Percentiles rank a stretch among this genome's conserved stretches.
Evolutionary conservation across 306 rosid genomes (phyloP).

Genomic region (Alnus rubra): DNA sequence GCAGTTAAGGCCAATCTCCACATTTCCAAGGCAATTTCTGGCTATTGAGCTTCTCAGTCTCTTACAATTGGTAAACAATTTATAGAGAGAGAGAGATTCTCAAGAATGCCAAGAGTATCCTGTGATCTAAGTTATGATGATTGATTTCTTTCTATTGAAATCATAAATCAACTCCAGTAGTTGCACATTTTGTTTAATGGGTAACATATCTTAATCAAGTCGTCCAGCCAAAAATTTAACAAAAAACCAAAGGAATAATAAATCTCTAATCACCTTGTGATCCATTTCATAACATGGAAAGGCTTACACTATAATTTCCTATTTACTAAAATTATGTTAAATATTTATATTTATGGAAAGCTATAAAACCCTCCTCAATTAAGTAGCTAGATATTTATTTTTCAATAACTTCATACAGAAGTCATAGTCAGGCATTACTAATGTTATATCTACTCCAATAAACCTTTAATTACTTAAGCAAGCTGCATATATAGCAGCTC

Average conservation of each 20-base stretch:
- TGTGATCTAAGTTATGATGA: background rate
- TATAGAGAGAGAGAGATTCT: background rate
- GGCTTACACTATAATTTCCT: background rate
- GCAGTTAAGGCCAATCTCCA: constrained; percentile 28
- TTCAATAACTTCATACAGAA: constrained; percentile 11
- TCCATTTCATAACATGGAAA: background rate
- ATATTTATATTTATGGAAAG: background rate
- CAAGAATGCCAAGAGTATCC: background rate
- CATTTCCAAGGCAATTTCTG: constrained; percentile 15
- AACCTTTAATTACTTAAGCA: background rate
- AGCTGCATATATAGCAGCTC: background rate
- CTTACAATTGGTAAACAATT: background rate
- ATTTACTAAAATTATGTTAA: background rate
- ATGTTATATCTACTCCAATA: background rate
- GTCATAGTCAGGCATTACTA: background rate
- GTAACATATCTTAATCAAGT: background rate
- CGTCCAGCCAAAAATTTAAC: background rate
- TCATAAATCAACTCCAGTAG: background rate
- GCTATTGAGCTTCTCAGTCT: background rate
- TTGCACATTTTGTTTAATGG: background rate
- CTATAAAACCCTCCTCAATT: background rate
- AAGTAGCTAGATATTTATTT: constrained; percentile 16
- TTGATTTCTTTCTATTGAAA: background rate
- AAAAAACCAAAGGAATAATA: background rate
- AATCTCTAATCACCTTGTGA: background rate